Evolutionary conservation across 139 green algal genomes (phyloP).

Genomic region (Asterochloris erici): DNA sequence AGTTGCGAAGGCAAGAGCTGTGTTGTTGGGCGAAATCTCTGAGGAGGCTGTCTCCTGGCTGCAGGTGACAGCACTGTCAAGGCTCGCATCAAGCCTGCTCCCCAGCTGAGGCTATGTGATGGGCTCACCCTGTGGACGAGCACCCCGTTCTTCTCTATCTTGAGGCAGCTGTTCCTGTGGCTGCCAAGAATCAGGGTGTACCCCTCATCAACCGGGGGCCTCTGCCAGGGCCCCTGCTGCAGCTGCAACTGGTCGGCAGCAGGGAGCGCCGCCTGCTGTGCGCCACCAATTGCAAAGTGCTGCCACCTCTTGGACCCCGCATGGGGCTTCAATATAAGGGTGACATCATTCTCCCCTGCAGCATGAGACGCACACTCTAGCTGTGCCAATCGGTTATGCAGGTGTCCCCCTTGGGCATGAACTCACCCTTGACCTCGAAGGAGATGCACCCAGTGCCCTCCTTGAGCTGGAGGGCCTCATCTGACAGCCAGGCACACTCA

Average conservation of each 20-base stretch:
- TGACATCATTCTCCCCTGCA: constrained; percentile 75
- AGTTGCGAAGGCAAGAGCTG: no score
- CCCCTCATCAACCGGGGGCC: constrained; percentile 3
- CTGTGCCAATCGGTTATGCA: not conserved
- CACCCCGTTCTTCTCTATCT: constrained; percentile 75
- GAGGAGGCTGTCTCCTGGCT: no score
- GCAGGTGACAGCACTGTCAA: no score
- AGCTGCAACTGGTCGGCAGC: no score
- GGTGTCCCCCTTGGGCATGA: no score
- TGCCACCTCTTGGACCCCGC: constrained; percentile 70
- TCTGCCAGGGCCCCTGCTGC: no score
- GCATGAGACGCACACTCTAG: not conserved
- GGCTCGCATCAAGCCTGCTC: not conserved
- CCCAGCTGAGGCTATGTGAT: not conserved
- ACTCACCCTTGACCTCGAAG: constrained; percentile 67
- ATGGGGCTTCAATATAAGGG: constrained; percentile 69
- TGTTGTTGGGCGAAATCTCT: no score
- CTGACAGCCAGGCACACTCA: constrained; percentile 76
- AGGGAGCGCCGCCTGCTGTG: not conserved
- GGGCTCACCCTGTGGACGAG: constrained; percentile 17
- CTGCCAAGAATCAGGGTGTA: constrained; percentile 88
- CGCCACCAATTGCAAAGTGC: constrained; percentile 18
- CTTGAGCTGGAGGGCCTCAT: constrained; percentile 42
- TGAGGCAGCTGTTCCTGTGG: constrained; percentile 80
- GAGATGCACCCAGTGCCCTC: constrained; percentile 45